phyloP scores from a whole-genome alignment of 1,139 yeast species.

The Pichia sp. region DNA sequence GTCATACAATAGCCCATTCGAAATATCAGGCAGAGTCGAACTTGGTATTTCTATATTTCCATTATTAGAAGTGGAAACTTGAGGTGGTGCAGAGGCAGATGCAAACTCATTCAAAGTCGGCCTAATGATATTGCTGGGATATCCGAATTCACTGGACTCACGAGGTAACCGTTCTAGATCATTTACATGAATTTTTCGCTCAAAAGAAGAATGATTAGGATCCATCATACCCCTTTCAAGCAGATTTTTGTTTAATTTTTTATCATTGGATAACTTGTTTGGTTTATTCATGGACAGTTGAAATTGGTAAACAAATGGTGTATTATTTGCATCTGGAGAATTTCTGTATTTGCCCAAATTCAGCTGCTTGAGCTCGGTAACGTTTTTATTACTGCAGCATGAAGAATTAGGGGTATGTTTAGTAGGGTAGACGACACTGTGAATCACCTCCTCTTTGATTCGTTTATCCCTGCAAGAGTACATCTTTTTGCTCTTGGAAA shows the following conservation, averaged over 20 bases:
- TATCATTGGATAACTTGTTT: not conserved
- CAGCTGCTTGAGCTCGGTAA: not conserved
- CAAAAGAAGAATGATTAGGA: not conserved
- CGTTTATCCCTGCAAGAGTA: conserved; percentile 12
- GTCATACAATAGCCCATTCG: conserved; percentile 23
- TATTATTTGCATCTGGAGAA: not conserved
- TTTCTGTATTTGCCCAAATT: not conserved
- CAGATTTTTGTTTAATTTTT: not conserved
- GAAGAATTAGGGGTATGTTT: not conserved
- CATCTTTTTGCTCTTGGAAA: conserved; percentile 17
- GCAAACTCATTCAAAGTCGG: not conserved
- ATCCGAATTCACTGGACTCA: not conserved
- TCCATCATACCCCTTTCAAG: not conserved
- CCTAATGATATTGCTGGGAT: not conserved
- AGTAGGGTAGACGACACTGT: conserved; percentile 10
- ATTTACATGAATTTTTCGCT: not conserved
- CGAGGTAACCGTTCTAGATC: not conserved
- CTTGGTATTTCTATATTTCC: not conserved
- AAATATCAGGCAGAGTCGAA: not conserved
- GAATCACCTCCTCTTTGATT: conserved; percentile 9
- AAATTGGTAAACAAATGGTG: conserved; percentile 7
- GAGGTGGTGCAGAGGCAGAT: not conserved
- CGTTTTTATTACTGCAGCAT: not conserved
- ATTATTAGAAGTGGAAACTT: not conserved
- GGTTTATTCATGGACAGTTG: conserved; percentile 5